Conservation (phyloP, 2,329 filamentous ascomycete species). For the Thelonectria blattea region DNA sequence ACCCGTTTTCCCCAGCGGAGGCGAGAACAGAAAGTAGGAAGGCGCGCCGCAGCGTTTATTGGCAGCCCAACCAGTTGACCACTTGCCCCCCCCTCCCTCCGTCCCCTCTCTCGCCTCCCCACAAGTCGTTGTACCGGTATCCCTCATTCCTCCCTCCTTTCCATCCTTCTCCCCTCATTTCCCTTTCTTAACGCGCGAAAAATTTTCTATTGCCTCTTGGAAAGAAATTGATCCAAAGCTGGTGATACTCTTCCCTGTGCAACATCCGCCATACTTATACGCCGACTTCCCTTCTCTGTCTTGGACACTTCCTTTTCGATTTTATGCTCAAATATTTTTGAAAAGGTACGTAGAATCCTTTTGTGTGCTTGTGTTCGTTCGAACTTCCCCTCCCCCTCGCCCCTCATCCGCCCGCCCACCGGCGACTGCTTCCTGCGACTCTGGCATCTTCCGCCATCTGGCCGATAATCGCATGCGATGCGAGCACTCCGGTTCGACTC, state of each 20-base stretch:
- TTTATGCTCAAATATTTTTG: slow-evolving; percentile 1
- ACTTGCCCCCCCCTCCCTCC: background rate
- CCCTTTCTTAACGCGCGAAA: slow-evolving; percentile 27
- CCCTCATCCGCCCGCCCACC: slow-evolving; percentile 12
- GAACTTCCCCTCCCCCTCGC: slow-evolving; percentile 4
- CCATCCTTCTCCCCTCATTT: slow-evolving; percentile 35
- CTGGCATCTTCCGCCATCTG: background rate
- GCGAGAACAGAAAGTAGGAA: slow-evolving; percentile 17
- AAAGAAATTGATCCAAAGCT: slow-evolving; percentile 19
- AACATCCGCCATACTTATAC: slow-evolving; percentile 8
- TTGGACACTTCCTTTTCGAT: slow-evolving; percentile 1
- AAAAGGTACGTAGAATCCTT: slow-evolving; percentile 18
- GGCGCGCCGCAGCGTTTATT: slow-evolving; percentile 14
- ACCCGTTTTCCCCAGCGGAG: slow-evolving; percentile 10
- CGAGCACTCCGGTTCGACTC: background rate
- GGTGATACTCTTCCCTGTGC: slow-evolving; percentile 13
- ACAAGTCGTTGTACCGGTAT: slow-evolving; percentile 12
- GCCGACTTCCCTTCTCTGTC: slow-evolving; percentile 8
- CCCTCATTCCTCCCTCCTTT: slow-evolving; percentile 18
- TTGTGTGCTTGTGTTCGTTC: slow-evolving; percentile 11
- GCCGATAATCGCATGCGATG: slow-evolving; percentile 4
- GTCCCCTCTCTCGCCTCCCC: slow-evolving; percentile 13
- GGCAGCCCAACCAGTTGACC: slow-evolving; percentile 6
- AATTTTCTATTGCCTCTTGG: slow-evolving; percentile 31
- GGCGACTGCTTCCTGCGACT: slow-evolving; percentile 1